Base-by-base conservation (phyloP, 192 early-diverging fungal genomes). In the Hyaloraphidium curvatum region DNA sequence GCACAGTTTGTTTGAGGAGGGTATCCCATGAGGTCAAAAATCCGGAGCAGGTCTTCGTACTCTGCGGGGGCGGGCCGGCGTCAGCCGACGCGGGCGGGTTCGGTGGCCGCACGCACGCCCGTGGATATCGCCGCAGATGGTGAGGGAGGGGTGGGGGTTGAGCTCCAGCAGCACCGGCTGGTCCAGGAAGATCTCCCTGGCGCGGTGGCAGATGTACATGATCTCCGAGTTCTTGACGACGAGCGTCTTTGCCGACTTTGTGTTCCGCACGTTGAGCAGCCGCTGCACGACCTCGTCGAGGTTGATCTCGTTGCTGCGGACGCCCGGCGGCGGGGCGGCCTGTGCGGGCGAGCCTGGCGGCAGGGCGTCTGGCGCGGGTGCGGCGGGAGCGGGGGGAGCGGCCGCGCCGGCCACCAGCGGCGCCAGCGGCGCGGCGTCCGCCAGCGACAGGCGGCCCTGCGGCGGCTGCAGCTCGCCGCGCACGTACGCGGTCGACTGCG, bases 1-100 rank as follows among this genome's bases (percentile, higher is more conserved):
- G 25, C 30, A 39, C 89, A 97, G 70, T 94, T 94, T 58, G 86
- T 73, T 23, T 70, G 60, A 0, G 89, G 89, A 27, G 93, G 93
- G 61, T 86, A 91, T 19, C 93, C 93, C 61, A 84, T 80, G 76
- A 82, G 78, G 61, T 92, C 89, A 66, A 97, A 94, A 56, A 93
- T 68, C 23, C 90, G 76, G 33, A 94, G 66, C 53, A 97, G 66
- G 64, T 97, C 93, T 2, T 82, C 71, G 64, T 84, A 97, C 67
- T 97, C n/a, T n/a, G n/a, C n/a, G n/a, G n/a, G n/a, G n/a, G n/a
- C 48, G 27, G 30, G 27, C n/a, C n/a, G n/a, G n/a, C n/a, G n/a
- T n/a, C n/a, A n/a, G n/a, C n/a, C n/a, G n/a, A n/a, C n/a, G n/a
- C n/a, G n/a, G n/a, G n/a, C n/a, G n/a, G n/a, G n/a, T n/a, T n/a